Conservation (phyloP, 495 filamentous ascomycete species). For the Cercophora scortea region DNA sequence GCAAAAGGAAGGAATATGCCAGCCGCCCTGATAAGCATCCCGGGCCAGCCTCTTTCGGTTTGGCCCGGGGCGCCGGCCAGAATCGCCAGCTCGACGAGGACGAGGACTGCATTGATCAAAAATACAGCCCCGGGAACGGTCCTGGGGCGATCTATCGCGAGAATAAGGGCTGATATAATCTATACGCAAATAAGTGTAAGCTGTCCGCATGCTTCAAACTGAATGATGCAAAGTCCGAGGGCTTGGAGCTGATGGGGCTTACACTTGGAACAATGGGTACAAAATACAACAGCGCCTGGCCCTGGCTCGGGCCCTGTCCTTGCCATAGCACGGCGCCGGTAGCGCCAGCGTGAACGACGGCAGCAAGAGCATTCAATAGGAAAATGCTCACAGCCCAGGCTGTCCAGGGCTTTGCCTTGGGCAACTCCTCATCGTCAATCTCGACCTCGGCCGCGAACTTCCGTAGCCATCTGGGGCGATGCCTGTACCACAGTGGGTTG, state of each 20-base stretch:
- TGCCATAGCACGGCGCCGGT: slow-evolving; percentile 7
- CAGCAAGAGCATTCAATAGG: slow-evolving; percentile 3
- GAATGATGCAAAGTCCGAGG: background rate
- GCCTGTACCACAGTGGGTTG: slow-evolving; percentile 10
- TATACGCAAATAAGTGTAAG: background rate
- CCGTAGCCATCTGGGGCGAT: slow-evolving; percentile 23
- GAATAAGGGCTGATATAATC: slow-evolving; percentile 14
- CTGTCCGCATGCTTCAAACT: background rate
- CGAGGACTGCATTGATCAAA: slow-evolving; percentile 10
- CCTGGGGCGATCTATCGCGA: slow-evolving; percentile 18
- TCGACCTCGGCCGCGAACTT: slow-evolving; percentile 15
- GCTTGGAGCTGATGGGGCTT: background rate
- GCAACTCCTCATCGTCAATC: background rate
- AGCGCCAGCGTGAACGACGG: slow-evolving; percentile 1
- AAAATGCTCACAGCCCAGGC: slow-evolving; percentile 11
- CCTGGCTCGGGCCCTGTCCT: background rate
- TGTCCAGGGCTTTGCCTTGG: slow-evolving; percentile 7
- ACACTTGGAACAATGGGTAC: slow-evolving; percentile 18
- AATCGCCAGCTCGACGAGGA: slow-evolving; percentile 10
- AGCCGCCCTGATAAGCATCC: slow-evolving; percentile 1
- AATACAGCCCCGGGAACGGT: slow-evolving; percentile 17
- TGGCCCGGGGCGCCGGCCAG: slow-evolving; percentile 6
- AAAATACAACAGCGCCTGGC: slow-evolving; percentile 1
- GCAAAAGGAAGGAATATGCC: slow-evolving; percentile 9
- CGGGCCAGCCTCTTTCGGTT: slow-evolving; percentile 1